These are phyloP conservation scores for Viola pubescens DNA, from an alignment of 441 rosid genomes.

Conservation along the genomic window DNA sequence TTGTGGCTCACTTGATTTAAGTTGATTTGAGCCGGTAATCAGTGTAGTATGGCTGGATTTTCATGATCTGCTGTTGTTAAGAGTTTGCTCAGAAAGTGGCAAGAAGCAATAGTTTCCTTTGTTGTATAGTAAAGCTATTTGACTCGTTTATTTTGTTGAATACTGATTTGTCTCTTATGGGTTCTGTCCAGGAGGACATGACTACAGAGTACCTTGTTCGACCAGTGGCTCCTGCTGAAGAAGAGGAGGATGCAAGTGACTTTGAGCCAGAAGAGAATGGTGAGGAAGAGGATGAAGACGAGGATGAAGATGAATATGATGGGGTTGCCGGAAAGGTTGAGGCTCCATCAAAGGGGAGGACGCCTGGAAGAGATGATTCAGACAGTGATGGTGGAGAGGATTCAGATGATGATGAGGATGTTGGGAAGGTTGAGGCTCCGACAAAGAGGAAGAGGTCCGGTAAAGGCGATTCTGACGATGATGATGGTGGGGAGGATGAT, in stretches of 20 bases:
- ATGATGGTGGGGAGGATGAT: constrained; percentile 60
- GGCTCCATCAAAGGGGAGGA: constrained; percentile 2
- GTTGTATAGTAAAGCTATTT: too few species aligned
- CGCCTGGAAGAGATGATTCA: constrained; percentile 29
- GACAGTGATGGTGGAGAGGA: constrained; percentile 65
- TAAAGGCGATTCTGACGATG: constrained; percentile 51
- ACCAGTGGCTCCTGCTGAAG: constrained; percentile 66
- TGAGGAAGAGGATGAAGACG: constrained; percentile 39
- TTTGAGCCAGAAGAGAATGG: constrained; percentile 68
- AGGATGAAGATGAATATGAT: constrained; percentile 61
- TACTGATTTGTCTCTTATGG: background rate
- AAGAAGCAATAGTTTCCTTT: too few species aligned
- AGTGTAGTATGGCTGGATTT: too few species aligned
- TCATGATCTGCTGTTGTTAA: too few species aligned
- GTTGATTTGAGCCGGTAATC: too few species aligned
- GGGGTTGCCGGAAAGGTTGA: constrained; percentile 64
- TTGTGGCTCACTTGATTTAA: too few species aligned
- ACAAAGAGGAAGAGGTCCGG: constrained; percentile 61
- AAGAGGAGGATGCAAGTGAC: constrained; percentile 85
- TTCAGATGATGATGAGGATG: constrained; percentile 48
- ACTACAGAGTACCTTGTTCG: constrained; percentile 75
- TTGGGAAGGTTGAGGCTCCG: constrained; percentile 57
- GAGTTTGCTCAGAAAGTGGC: too few species aligned
- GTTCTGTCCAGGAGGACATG: constrained; percentile 48
- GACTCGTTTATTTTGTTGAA: background rate